Evolutionary conservation across 495 filamentous ascomycete species (phyloP), one percentile per base, ranked within the genome.

Genomic region (Aspergillus ostianus): DNA sequence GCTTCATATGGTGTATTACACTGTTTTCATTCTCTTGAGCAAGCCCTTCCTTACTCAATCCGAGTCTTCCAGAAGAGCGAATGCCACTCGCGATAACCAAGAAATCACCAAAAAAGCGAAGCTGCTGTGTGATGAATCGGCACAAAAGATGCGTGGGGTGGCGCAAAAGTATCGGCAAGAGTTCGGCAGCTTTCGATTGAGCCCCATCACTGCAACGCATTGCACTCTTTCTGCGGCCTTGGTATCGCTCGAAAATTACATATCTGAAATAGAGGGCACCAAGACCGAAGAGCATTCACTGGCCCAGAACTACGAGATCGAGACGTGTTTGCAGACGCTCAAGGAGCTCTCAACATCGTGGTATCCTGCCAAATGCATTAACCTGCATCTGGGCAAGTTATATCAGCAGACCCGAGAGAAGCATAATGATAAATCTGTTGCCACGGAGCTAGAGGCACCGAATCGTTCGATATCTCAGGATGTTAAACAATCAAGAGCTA

Each of bases 1-100:
- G 0, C 41, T 73, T 10, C 63, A 45, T 27, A 73, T 73, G 70
- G 65, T 71, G 9, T 73, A 73, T 36, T 67, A 73, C 26, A 70
- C 67, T 0, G 60, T 59, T 0, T 30, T 56, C 20, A 62, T 73
- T 5, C 53, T 73, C 5, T 67, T 73, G 10, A 64, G 61, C 27
- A 62, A 55, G 20, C 70, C 70, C 4, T 71, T 55, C 18, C 56
- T 45, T 6, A 53, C 6, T 6, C 29, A 3, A 10, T 32, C 29
- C 3, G 29, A 8, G 29, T 7, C 29, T 53, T 27, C 10, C 9
- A 44, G 10, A 51, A 15, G 8, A 27, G 17, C 23, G 6, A 26
- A 8, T 1, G 29, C 12, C 48, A 2, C 48, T 20, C n/a, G 15
- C 46, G 15, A 44, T 2, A 57, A 56, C 9, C 23, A 53, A 27